Base-by-base conservation (phyloP, 495 filamentous ascomycete genomes). In the Hypoxylon subgilvum region DNA sequence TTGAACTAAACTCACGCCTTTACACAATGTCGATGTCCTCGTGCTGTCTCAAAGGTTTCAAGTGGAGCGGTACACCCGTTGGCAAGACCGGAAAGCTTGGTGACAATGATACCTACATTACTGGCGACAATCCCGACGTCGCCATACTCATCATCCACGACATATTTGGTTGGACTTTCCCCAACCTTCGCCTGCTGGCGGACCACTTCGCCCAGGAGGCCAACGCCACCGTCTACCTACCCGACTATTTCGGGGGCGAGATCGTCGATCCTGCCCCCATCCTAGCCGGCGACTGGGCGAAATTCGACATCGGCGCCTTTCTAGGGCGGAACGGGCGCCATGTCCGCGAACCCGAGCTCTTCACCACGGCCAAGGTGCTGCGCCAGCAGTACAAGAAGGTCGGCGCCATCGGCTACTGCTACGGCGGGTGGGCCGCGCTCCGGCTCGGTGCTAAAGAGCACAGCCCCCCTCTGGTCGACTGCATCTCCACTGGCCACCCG, bases 381-480 rank as follows among this genome's bases (percentile, higher is more conserved):
- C 73, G 75, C 4, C 25, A 23, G 4, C 46, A 72, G 21, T 73
- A 77, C 63, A 67, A 67, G 28, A 73, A 70, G 31, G 54, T 85
- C 27, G 84, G 74, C 6, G 83, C 82, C 1, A 68, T 86, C 14
- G 84, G 84, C 3, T 86, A 78, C 66, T 88, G 85, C 72, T 87
- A 74, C 42, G 83, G 84, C 43, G 83, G 81, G 1, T 86, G 82
- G 83, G 82, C 75, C 0, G 73, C 75, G 18, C 79, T 81, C 63
- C 66, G 76, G 30, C 71, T 86, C 0, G 69, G 67, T 0, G 50
- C 70, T 1, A 57, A 61, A 44, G 62, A 68, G 63, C 63, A 69
- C 44, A 65, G 50, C 2, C 67, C 68, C 19, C 69, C 64, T 14
- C 65, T 87, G n/a, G 75, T 88, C n/a, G 82, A 86, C 57, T 76